phyloP scores from a whole-genome alignment of 208 protist species.

The Acanthamoeba castellanii region DNA sequence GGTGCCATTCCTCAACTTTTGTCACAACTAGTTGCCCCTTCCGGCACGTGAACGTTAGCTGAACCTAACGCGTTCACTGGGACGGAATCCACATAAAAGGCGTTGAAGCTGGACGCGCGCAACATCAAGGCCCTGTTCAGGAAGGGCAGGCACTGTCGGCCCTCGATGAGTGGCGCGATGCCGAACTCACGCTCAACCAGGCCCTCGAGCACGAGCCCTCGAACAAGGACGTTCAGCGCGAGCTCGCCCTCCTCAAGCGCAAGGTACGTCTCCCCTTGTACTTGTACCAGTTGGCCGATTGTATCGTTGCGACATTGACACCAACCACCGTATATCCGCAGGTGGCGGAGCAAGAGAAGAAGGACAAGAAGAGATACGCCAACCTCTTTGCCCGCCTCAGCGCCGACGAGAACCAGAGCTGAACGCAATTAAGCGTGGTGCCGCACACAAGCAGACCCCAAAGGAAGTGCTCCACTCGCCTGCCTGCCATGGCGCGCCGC shows the following conservation, averaged over 20 bases:
- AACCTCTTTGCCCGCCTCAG: slow-evolving; percentile 37
- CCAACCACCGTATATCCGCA: no score
- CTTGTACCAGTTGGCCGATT: not conserved
- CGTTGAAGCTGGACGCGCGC: slow-evolving; percentile 60
- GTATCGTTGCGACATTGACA: no score
- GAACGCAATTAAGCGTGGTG: not conserved
- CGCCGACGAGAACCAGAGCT: slow-evolving; percentile 13
- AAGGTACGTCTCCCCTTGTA: not conserved
- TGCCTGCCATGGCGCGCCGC: no score
- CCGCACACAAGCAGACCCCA: no score
- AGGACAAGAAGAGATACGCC: slow-evolving; percentile 61
- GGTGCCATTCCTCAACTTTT: not conserved
- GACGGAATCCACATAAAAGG: not conserved
- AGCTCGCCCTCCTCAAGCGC: slow-evolving; percentile 23
- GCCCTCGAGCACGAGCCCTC: slow-evolving; percentile 53
- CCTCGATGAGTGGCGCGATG: slow-evolving; percentile 52
- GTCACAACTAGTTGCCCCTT: no score
- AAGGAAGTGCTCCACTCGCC: no score
- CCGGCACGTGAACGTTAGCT: not conserved
- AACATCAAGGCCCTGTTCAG: slow-evolving; percentile 78
- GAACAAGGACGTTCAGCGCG: slow-evolving; percentile 73
- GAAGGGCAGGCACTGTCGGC: slow-evolving; percentile 55
- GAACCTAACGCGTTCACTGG: not conserved
- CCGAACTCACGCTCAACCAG: slow-evolving; percentile 26
- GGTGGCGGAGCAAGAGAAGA: slow-evolving; percentile 68